phyloP scores from a whole-genome alignment of 257 asterid genomes.

The Parsonsia alboflavescens region DNA sequence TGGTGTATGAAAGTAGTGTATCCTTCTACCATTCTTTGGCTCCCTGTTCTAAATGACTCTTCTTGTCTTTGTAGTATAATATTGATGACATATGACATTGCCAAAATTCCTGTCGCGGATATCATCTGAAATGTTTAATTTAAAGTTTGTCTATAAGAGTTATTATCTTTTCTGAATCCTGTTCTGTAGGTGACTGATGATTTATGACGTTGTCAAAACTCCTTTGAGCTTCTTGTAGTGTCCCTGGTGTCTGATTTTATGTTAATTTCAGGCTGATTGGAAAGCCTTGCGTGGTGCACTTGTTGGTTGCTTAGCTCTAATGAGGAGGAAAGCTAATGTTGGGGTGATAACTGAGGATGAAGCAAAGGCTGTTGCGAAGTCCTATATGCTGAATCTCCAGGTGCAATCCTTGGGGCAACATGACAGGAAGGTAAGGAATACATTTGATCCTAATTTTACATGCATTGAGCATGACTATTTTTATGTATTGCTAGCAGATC shows the following conservation, averaged over 20 bases:
- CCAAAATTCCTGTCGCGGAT: background rate
- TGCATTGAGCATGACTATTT: background rate
- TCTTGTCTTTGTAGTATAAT: background rate
- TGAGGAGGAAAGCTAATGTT: slow-evolving; percentile 63
- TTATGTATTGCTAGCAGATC: background rate
- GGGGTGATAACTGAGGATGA: slow-evolving; percentile 53
- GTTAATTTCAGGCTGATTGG: slow-evolving; percentile 86
- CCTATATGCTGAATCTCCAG: slow-evolving; percentile 54
- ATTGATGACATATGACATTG: background rate
- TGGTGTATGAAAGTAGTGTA: background rate
- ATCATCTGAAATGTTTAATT: background rate
- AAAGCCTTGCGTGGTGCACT: slow-evolving; percentile 89
- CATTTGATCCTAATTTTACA: slow-evolving; percentile 7
- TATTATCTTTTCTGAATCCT: background rate
- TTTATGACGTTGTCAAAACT: too few relatives aligned
- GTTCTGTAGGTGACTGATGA: background rate
- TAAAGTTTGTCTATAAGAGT: background rate
- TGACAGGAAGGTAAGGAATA: slow-evolving; percentile 67
- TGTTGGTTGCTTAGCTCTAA: slow-evolving; percentile 86
- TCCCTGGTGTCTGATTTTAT: slow-evolving; percentile 13
- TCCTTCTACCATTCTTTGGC: background rate
- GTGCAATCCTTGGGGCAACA: slow-evolving; percentile 86
- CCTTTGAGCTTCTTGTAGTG: too few relatives aligned
- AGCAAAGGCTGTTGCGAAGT: slow-evolving; percentile 61
- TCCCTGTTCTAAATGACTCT: background rate